phyloP scores from a whole-genome alignment of 2,329 filamentous ascomycete species.

The Cryphonectria naterciae region DNA sequence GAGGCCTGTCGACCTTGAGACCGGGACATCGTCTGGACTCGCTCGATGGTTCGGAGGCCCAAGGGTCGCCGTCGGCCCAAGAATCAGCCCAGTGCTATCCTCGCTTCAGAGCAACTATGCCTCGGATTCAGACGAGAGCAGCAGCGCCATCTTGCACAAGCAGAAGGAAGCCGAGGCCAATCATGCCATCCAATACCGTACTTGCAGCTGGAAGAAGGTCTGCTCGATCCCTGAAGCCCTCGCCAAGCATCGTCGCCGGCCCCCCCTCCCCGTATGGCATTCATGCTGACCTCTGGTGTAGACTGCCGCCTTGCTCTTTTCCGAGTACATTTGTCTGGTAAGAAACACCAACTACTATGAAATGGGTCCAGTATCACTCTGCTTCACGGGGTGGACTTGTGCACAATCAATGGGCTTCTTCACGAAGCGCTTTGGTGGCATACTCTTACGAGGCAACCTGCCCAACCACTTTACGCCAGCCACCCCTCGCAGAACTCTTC shows the following conservation, averaged over 20 bases:
- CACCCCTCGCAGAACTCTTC: neutral
- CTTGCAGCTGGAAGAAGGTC: conserved; percentile 91
- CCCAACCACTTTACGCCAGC: neutral
- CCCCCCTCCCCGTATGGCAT: neutral
- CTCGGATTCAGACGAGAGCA: conserved; percentile 51
- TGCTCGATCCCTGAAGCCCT: conserved; percentile 31
- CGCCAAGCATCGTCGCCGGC: conserved; percentile 6
- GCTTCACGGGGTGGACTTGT: neutral
- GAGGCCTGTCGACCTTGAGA: conserved; percentile 20
- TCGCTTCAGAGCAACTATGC: conserved; percentile 35
- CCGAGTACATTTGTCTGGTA: conserved; percentile 87
- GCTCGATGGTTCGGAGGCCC: conserved; percentile 42
- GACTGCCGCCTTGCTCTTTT: conserved; percentile 89
- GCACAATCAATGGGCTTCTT: neutral
- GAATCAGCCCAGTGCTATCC: conserved; percentile 53
- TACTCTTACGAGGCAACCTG: neutral
- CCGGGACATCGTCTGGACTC: conserved; percentile 11
- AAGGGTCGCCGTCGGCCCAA: conserved; percentile 51
- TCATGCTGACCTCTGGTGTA: conserved; percentile 37
- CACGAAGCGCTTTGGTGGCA: neutral
- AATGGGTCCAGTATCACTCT: neutral
- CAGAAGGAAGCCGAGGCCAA: conserved; percentile 78
- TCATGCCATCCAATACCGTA: conserved; percentile 86
- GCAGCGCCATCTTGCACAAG: conserved; percentile 55
- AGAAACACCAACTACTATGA: conserved; percentile 19